phyloP scores from a whole-genome alignment of 805 yeast genomes.

The Saccharomycopsis fodiens region DNA sequence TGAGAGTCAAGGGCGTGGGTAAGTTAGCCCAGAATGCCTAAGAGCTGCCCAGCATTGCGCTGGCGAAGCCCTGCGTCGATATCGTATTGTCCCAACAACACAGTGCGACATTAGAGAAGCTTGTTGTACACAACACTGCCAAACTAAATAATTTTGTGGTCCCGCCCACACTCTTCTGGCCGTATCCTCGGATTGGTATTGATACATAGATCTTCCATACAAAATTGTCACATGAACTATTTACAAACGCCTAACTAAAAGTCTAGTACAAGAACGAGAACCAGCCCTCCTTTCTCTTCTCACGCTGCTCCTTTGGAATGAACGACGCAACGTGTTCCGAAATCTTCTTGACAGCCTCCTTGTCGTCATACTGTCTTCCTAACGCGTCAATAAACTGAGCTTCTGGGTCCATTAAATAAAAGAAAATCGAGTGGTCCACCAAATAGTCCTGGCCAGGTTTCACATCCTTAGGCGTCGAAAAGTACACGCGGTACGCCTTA shows the following conservation, averaged over 20 bases:
- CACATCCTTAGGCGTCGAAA: constrained; percentile 92
- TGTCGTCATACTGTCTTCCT: constrained; percentile 83
- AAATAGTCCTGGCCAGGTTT: constrained; percentile 94
- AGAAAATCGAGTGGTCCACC: constrained; percentile 96
- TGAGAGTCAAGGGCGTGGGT: constrained; percentile 47
- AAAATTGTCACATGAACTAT: not conserved
- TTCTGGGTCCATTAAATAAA: constrained; percentile 97
- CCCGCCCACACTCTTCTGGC: no score
- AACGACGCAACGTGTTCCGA: constrained; percentile 67
- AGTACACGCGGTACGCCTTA: constrained; percentile 87
- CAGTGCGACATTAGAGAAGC: no score
- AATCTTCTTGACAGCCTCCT: constrained; percentile 70
- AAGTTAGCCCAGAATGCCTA: constrained; percentile 34
- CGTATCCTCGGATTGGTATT: no score
- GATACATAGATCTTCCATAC: not conserved
- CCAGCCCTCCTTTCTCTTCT: constrained; percentile 52
- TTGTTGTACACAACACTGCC: no score
- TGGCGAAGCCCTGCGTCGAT: no score
- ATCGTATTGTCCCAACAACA: no score
- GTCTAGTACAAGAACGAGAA: constrained; percentile 31
- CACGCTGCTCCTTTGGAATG: constrained; percentile 64
- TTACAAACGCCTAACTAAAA: not conserved
- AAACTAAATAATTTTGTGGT: no score
- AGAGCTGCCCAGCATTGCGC: no score
- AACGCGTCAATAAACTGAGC: constrained; percentile 92